phyloP scores from a whole-genome alignment of 2,329 filamentous ascomycete genomes.

The Xylaria hypoxylon region DNA sequence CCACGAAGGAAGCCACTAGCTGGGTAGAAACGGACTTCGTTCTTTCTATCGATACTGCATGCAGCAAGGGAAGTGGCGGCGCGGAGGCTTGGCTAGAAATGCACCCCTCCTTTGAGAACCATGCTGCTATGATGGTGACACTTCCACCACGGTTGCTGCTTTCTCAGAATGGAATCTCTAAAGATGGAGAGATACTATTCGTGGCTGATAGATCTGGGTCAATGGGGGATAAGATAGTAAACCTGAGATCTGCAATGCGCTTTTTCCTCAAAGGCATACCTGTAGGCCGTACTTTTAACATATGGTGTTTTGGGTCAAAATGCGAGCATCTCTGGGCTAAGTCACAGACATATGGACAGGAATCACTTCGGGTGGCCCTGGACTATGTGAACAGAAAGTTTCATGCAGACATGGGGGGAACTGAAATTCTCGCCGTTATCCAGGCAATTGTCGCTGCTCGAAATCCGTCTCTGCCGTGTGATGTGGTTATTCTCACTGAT shows the following conservation, averaged over 20 bases:
- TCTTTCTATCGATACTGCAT: conserved; percentile 42
- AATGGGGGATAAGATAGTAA: conserved; percentile 60
- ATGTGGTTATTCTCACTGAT: conserved; percentile 68
- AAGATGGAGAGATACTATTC: conserved; percentile 37
- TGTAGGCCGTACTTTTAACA: conserved; percentile 49
- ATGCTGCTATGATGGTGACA: conserved; percentile 47
- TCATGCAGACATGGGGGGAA: conserved; percentile 63
- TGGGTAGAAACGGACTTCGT: conserved; percentile 46
- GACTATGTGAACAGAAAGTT: conserved; percentile 52
- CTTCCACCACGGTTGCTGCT: conserved; percentile 40
- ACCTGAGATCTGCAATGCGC: conserved; percentile 62
- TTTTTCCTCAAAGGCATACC: conserved; percentile 70
- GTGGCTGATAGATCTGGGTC: conserved; percentile 52
- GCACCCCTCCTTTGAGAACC: conserved; percentile 42
- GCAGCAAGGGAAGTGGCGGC: conserved; percentile 21
- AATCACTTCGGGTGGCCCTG: conserved; percentile 58
- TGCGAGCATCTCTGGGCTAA: conserved; percentile 29
- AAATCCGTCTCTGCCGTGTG: conserved; percentile 57
- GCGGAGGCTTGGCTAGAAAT: conserved; percentile 45
- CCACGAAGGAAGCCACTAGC: conserved; percentile 20
- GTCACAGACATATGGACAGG: conserved; percentile 44
- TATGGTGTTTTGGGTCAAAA: conserved; percentile 66
- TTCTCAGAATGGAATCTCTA: conserved; percentile 2
- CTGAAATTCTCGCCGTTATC: conserved; percentile 62
- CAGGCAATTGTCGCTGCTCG: conserved; percentile 56